These are phyloP conservation scores for Gastrolobium bilobum DNA, from an alignment of 306 rosid genomes.

Conservation along the genomic window DNA sequence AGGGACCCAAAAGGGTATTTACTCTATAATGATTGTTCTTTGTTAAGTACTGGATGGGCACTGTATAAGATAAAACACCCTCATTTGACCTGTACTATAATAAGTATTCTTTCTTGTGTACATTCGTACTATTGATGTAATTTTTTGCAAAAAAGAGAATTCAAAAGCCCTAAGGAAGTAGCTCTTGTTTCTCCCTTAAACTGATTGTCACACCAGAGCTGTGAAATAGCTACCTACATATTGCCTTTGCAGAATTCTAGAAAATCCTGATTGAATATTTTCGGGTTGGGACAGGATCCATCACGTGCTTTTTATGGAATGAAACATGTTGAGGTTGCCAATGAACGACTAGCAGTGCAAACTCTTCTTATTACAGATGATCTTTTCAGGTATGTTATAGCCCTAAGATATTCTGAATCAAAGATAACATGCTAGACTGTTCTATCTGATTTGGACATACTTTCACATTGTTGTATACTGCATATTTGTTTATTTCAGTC, in stretches of 20 bases:
- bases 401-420: constrained; percentile 18
- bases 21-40: neutral
- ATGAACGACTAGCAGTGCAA: constrained; percentile 93
- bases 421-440: constrained; percentile 5
- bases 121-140: neutral
- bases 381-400: constrained; percentile 74
- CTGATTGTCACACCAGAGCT: constrained; percentile 10
- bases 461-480: constrained; percentile 32
- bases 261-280: constrained; percentile 42
- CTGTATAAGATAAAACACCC: constrained; percentile 11
- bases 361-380: constrained; percentile 87
- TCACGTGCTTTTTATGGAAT: constrained; percentile 93
- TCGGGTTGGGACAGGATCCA: constrained; percentile 68
- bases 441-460: constrained; percentile 17
- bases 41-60: neutral
- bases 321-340: constrained; percentile 97
- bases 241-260: constrained; percentile 39
- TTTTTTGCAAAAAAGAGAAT: neutral
- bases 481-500: constrained; percentile 26
- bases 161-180: neutral
- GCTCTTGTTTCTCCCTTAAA: neutral
- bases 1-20: too few relatives aligned
- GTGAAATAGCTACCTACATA: constrained; percentile 28
- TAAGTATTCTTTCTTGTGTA: constrained; percentile 4
- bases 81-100: neutral